Evolutionary conservation across 768 basidiomycete species (phyloP), one percentile per base, ranked within the genome.

Genomic region (Lyophyllum shimeji): DNA sequence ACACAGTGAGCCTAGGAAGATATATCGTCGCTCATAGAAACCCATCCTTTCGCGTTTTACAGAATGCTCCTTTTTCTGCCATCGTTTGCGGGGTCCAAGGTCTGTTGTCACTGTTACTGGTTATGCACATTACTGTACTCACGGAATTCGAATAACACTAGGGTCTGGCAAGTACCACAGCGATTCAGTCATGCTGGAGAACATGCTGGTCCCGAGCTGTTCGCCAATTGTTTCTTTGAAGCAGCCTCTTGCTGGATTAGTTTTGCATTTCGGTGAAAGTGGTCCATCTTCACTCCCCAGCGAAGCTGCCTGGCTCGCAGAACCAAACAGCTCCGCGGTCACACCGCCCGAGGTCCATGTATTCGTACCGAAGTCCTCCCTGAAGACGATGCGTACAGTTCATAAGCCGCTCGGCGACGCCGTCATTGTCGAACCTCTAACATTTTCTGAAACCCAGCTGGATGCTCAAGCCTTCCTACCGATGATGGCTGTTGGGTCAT

Each of bases 151-250:
- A 15, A 31, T 8, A 11, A 24, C 27, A 15, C n/a, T 39, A 78
- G 87, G 89, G 0, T 85, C 87, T 0, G 88, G 88, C 8, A 90
- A 90, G 62, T 89, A 86, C 0, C 88, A 90, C 49, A 88, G 86
- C 0, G 81, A 88, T 1, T 83, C 87, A 0, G 80, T 85, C 0
- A 72, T 90, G 5, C 64, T 90, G 0, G 89, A 90, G 64, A 85
- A 76, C 56, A 86, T 89, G 83, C 72, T 90, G 7, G 79, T 90
- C n/a, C 60, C 84, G 0, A 69, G 73, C 13, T 76, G 78, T 53
- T 61, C 74, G 1, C 60, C 75, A 0, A 79, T 83, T 17, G 89
- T 89, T 0, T 66, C 65, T 0, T 66, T 86, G 7, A 65, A 77
- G 24, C 83, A 81, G 56, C 71, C 86, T 0, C 75, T 90, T 0